These are phyloP conservation scores for Penicillium fimorum DNA, from an alignment of 495 filamentous ascomycete genomes.

Conservation along the genomic window DNA sequence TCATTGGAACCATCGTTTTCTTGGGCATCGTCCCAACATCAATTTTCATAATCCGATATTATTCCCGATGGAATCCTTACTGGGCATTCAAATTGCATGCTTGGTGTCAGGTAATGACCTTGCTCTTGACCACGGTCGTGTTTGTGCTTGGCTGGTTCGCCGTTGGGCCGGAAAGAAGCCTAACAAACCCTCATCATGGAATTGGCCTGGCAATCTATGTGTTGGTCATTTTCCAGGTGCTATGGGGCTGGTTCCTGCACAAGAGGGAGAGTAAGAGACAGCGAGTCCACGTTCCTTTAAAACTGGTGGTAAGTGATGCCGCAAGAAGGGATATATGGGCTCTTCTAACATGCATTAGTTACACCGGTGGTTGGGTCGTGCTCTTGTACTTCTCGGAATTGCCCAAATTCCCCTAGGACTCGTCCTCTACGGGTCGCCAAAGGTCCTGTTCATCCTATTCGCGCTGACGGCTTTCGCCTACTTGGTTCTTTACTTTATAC, in stretches of 20 bases:
- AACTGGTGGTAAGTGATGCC: constrained; percentile 58
- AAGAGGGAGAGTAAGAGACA: constrained; percentile 60
- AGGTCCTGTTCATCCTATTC: constrained; percentile 79
- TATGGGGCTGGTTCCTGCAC: constrained; percentile 74
- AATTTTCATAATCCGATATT: constrained; percentile 75
- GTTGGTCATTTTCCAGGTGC: constrained; percentile 72
- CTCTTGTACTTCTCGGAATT: constrained; percentile 73
- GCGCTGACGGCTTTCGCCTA: constrained; percentile 68
- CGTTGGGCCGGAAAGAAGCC: constrained; percentile 55
- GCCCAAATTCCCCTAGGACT: constrained; percentile 87
- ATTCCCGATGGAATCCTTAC: constrained; percentile 57
- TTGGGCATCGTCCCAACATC: constrained; percentile 78
- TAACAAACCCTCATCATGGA: constrained; percentile 93
- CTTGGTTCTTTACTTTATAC: constrained; percentile 66
- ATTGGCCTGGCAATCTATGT: constrained; percentile 91
- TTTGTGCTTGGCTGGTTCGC: constrained; percentile 34
- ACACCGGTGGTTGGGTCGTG: constrained; percentile 84
- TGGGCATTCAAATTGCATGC: constrained; percentile 76
- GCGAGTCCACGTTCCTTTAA: constrained; percentile 58
- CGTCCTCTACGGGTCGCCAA: constrained; percentile 88
- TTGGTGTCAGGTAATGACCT: constrained; percentile 79
- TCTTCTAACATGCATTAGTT: constrained; percentile 37
- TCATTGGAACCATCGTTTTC: constrained; percentile 85
- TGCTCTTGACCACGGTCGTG: constrained; percentile 29
- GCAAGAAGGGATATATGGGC: background rate